phyloP scores from a whole-genome alignment of 495 filamentous ascomycete species.

The Aspergillus sparsus region DNA sequence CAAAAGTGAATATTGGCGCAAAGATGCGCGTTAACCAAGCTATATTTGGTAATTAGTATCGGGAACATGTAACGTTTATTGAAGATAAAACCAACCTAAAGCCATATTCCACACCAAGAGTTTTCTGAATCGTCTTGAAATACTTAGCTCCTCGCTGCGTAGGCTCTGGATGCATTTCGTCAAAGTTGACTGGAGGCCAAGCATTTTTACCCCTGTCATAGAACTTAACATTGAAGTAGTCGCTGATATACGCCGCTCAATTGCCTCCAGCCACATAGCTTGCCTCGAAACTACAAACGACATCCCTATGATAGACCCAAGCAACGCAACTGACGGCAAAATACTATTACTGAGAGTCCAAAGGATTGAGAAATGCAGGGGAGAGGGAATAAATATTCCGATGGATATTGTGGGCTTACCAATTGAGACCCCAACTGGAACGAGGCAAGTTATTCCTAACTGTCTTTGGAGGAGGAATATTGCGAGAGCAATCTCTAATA shows the following conservation, averaged over 20 bases:
- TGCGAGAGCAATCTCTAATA: slow-evolving; percentile 59
- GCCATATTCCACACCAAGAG: slow-evolving; percentile 57
- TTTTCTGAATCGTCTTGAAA: slow-evolving; percentile 56
- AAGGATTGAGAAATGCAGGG: slow-evolving; percentile 22
- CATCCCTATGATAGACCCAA: slow-evolving; percentile 39
- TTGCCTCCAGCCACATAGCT: slow-evolving; percentile 53
- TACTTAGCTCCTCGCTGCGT: slow-evolving; percentile 57
- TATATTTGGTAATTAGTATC: slow-evolving; percentile 15
- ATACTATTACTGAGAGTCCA: neutral
- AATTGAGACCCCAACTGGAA: slow-evolving; percentile 56
- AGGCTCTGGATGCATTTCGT: slow-evolving; percentile 49
- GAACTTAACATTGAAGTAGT: slow-evolving; percentile 52
- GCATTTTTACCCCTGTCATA: slow-evolving; percentile 64
- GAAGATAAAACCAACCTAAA: slow-evolving; percentile 35
- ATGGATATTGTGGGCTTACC: slow-evolving; percentile 33
- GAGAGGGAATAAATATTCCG: no score
- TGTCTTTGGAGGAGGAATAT: slow-evolving; percentile 58
- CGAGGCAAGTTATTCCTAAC: slow-evolving; percentile 52
- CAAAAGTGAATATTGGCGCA: slow-evolving; percentile 54
- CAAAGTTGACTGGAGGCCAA: slow-evolving; percentile 48
- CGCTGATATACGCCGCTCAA: slow-evolving; percentile 52
- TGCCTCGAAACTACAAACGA: slow-evolving; percentile 31
- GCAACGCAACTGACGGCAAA: slow-evolving; percentile 30
- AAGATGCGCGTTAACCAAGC: slow-evolving; percentile 54
- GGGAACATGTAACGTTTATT: neutral